A percentile compares a stretch with the other conserved stretches of the same genome.
Evolutionary conservation across 2,329 filamentous ascomycete species (phyloP).

Genomic region (Penicillium paneum): DNA sequence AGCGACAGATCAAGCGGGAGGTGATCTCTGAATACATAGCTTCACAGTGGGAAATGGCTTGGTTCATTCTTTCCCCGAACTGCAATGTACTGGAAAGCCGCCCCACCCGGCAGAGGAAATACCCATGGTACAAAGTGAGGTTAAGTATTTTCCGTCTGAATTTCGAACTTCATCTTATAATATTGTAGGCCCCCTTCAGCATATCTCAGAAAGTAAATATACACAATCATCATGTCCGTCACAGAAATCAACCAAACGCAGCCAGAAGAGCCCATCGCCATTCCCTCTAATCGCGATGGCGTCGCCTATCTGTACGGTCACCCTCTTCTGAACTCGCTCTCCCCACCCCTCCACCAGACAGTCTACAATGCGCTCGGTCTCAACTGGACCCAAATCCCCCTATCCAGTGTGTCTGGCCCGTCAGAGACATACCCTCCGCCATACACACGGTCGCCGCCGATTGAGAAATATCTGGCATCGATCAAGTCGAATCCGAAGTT

Average conservation of each 20-base stretch:
- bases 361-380: constrained; percentile 52
- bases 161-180: constrained; percentile 1
- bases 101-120: neutral
- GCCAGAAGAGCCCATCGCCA: constrained; percentile 33
- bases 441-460: constrained; percentile 36
- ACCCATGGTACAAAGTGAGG: neutral
- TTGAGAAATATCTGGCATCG: constrained; percentile 34
- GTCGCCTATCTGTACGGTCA: constrained; percentile 57
- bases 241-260: constrained; percentile 11
- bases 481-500: constrained; percentile 41
- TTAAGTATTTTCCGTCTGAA: neutral
- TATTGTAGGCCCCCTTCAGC: neutral
- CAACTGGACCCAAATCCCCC: constrained; percentile 52
- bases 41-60: neutral
- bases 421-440: constrained; percentile 33
- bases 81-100: neutral
- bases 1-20: too few relatives aligned
- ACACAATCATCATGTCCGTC: constrained; percentile 23
- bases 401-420: constrained; percentile 36
- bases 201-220: neutral
- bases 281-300: constrained; percentile 42
- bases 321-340: constrained; percentile 56
- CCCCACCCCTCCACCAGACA: constrained; percentile 54
- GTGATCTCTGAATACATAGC: too few relatives aligned
- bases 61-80: neutral